phyloP scores from a whole-genome alignment of 2,329 filamentous ascomycete genomes.

The Helotiales sp. region DNA sequence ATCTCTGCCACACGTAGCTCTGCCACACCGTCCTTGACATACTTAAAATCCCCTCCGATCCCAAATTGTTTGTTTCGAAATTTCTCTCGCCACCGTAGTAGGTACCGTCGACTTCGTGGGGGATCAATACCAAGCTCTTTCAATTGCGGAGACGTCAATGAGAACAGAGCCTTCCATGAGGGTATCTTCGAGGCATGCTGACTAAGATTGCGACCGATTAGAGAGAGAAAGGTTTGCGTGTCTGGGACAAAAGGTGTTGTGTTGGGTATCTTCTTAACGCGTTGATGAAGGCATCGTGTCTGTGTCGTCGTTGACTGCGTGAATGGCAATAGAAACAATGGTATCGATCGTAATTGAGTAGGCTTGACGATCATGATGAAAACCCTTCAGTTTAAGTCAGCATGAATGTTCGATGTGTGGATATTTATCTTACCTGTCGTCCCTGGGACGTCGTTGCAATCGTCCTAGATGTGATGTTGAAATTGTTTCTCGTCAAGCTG shows the following conservation, averaged over 20 bases:
- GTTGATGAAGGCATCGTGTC: constrained; percentile 42
- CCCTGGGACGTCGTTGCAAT: no score
- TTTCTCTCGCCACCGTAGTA: constrained; percentile 83
- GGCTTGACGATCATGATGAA: constrained; percentile 33
- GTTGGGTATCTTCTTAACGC: constrained; percentile 52
- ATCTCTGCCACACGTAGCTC: constrained; percentile 49
- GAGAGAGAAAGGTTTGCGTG: constrained; percentile 78
- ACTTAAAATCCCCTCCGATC: constrained; percentile 76
- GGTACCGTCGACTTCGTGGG: constrained; percentile 76
- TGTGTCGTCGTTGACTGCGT: constrained; percentile 29
- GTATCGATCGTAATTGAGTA: constrained; percentile 30
- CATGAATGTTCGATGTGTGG: no score
- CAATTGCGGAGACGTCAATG: constrained; percentile 73
- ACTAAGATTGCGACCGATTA: constrained; percentile 86
- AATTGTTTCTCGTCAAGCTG: not conserved
- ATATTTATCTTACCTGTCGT: not conserved
- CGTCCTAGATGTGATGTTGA: not conserved
- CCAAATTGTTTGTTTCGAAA: constrained; percentile 79
- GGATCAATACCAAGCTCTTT: constrained; percentile 85
- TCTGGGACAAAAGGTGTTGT: constrained; percentile 87
- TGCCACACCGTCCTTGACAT: constrained; percentile 61
- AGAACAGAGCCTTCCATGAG: constrained; percentile 89
- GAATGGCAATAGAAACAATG: constrained; percentile 34
- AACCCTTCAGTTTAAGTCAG: constrained; percentile 7
- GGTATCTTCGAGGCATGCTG: constrained; percentile 85